Percentiles rank a stretch among this genome's conserved stretches.
These are phyloP conservation scores for Mycena vitilis DNA, from an alignment of 768 basidiomycete genomes.

Conservation along the genomic window DNA sequence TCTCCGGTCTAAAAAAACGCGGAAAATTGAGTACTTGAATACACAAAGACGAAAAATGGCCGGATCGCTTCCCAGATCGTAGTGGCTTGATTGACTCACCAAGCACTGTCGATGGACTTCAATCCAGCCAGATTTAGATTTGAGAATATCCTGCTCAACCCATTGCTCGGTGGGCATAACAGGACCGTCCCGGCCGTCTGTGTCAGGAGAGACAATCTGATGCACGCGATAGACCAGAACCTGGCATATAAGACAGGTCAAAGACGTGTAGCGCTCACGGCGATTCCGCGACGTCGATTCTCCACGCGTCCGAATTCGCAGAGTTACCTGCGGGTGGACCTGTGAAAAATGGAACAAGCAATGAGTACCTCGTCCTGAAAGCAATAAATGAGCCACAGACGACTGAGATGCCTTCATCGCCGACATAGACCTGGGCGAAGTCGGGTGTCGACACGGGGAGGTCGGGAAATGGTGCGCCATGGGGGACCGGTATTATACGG, in stretches of 20 bases:
- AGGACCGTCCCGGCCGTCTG: conserved; percentile 71
- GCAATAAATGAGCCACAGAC: conserved; percentile 53
- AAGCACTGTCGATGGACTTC: conserved; percentile 74
- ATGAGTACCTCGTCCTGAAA: conserved; percentile 20
- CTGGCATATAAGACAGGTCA: conserved; percentile 79
- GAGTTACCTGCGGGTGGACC: conserved; percentile 77
- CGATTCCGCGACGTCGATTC: conserved; percentile 56
- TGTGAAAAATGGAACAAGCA: conserved; percentile 44
- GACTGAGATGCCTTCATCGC: conserved; percentile 73
- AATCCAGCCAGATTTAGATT: conserved; percentile 78
- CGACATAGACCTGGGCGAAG: conserved; percentile 70
- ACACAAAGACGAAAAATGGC: neutral
- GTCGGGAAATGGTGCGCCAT: conserved; percentile 47
- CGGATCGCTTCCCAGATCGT: neutral
- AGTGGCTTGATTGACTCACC: conserved; percentile 59
- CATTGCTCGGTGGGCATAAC: conserved; percentile 80
- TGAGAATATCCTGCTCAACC: conserved; percentile 79
- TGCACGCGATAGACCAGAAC: conserved; percentile 75
- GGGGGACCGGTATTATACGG: conserved; percentile 57
- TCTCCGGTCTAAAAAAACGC: conserved; percentile 49
- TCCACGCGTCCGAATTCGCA: conserved; percentile 66
- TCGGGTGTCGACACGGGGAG: conserved; percentile 42
- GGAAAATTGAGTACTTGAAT: conserved; percentile 18
- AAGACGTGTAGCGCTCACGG: conserved; percentile 69
- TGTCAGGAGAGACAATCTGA: conserved; percentile 66